phyloP scores from a whole-genome alignment of 2,329 filamentous ascomycete species.

The Mariannaea elegans region DNA sequence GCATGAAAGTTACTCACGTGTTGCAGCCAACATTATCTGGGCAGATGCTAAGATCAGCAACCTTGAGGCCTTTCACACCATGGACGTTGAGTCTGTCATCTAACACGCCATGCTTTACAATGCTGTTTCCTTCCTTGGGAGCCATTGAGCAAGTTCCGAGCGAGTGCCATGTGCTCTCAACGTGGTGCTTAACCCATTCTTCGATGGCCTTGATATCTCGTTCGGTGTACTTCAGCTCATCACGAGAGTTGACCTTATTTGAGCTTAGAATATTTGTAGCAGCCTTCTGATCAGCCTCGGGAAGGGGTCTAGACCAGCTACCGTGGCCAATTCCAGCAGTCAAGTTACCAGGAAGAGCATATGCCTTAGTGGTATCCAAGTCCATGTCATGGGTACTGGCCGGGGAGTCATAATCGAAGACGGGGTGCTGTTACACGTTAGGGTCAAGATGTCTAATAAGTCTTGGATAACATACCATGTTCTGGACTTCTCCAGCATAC shows the following conservation, averaged over 20 bases:
- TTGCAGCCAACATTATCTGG: conserved; percentile 81
- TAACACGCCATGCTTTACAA: conserved; percentile 81
- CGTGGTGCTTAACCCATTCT: conserved; percentile 75
- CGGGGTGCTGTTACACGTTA: conserved; percentile 62
- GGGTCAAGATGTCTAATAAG: conserved; percentile 34
- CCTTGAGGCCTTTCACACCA: conserved; percentile 79
- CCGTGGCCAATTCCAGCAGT: conserved; percentile 78
- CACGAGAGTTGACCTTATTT: conserved; percentile 66
- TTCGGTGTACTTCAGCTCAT: conserved; percentile 72
- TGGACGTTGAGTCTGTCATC: conserved; percentile 82
- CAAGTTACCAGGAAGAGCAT: conserved; percentile 77
- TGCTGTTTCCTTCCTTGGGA: conserved; percentile 77
- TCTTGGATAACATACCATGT: conserved; percentile 47
- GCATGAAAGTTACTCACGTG: conserved; percentile 55
- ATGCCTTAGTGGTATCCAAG: conserved; percentile 76
- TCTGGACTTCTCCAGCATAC: conserved; percentile 77
- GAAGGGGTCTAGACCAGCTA: conserved; percentile 71
- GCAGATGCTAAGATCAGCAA: conserved; percentile 79
- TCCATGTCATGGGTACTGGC: conserved; percentile 78
- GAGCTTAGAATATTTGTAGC: conserved; percentile 63
- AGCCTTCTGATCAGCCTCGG: conserved; percentile 60
- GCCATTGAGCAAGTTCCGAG: conserved; percentile 80
- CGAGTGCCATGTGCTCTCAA: conserved; percentile 68
- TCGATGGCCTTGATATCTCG: conserved; percentile 72
- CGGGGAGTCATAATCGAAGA: conserved; percentile 75